phyloP scores from a whole-genome alignment of 2,329 filamentous ascomycete species.

The Aspergillus caelatus region DNA sequence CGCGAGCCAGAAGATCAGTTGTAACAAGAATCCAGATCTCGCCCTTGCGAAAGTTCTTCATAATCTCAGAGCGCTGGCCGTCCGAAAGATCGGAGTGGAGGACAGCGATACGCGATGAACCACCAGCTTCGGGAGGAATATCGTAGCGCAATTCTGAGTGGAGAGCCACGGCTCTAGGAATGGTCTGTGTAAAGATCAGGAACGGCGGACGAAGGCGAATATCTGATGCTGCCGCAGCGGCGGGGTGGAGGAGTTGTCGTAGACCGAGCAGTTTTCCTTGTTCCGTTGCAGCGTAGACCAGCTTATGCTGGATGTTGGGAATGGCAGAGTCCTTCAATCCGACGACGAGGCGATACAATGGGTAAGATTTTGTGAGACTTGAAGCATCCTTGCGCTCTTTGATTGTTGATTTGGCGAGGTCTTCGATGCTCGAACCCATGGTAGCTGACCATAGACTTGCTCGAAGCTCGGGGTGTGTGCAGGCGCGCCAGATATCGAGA shows the following conservation, averaged over 20 bases:
- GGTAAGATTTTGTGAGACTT: constrained; percentile 26
- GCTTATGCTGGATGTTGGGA: constrained; percentile 85
- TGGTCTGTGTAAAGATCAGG: constrained; percentile 94
- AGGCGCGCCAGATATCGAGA: constrained; percentile 78
- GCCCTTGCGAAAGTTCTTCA: constrained; percentile 86
- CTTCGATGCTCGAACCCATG: constrained; percentile 91
- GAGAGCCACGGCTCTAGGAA: constrained; percentile 83
- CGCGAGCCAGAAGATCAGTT: constrained; percentile 87
- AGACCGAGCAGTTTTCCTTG: constrained; percentile 90
- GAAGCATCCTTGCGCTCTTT: constrained; percentile 50
- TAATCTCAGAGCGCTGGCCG: constrained; percentile 73
- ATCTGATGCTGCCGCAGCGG: constrained; percentile 52
- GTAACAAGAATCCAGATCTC: constrained; percentile 97
- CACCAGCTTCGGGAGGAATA: constrained; percentile 85
- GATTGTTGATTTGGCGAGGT: constrained; percentile 71
- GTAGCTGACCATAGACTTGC: constrained; percentile 94
- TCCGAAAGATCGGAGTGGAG: constrained; percentile 86
- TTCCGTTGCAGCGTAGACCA: constrained; percentile 90
- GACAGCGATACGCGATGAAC: constrained; percentile 80
- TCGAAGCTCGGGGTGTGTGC: constrained; percentile 69
- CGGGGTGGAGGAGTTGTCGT: constrained; percentile 83
- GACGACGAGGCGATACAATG: constrained; percentile 84
- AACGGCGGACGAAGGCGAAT: constrained; percentile 77
- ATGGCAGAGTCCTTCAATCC: constrained; percentile 95
- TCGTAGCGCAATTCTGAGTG: constrained; percentile 92